Conservation (phyloP, 306 rosid genomes). For the Dryas octopetala region DNA sequence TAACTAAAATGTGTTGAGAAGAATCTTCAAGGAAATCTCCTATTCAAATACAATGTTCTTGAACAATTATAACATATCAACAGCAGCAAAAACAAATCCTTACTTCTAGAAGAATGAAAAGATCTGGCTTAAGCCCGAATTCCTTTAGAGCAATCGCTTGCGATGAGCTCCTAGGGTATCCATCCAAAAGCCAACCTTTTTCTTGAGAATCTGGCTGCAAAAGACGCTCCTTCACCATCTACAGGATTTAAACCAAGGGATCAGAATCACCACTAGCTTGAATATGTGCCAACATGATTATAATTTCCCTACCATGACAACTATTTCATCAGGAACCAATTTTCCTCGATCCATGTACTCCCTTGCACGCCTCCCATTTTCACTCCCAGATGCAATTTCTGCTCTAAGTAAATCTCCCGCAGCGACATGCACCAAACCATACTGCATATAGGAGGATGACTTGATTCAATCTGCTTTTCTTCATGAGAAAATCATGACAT, state of each 20-base stretch:
- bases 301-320: conserved; percentile 59
- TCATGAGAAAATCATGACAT: conserved; percentile 31
- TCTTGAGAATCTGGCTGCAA: conserved; percentile 59
- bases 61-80: neutral
- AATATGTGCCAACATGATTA: conserved; percentile 14
- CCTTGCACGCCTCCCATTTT: conserved; percentile 76
- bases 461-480: conserved; percentile 44
- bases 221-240: conserved; percentile 92
- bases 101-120: conserved; percentile 82
- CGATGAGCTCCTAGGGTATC: conserved; percentile 91
- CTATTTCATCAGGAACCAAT: conserved; percentile 86
- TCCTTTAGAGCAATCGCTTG: conserved; percentile 75
- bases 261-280: conserved; percentile 33
- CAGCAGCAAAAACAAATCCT: conserved; percentile 15
- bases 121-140: conserved; percentile 67
- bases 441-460: conserved; percentile 62
- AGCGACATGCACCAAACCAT: conserved; percentile 81
- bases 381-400: conserved; percentile 77
- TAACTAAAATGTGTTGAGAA: neutral
- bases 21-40: conserved; percentile 2
- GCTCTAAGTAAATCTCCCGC: conserved; percentile 97
- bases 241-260: conserved; percentile 24
- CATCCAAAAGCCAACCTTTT: conserved; percentile 95
- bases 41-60: neutral
- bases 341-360: conserved; percentile 81